phyloP scores from a whole-genome alignment of 441 rosid genomes.

The Adansonia madagascariensis region DNA sequence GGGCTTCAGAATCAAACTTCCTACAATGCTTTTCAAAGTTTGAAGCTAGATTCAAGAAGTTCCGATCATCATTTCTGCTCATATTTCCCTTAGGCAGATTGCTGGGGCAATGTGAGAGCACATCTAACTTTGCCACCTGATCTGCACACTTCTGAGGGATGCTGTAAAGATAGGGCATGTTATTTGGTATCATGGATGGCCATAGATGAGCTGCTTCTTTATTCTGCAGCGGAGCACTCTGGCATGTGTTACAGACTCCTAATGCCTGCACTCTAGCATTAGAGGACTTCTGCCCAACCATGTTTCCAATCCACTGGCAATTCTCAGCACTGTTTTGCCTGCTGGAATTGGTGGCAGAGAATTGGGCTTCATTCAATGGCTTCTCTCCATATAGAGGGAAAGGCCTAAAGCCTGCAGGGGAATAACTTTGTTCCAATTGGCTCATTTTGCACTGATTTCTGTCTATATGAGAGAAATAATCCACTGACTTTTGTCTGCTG shows the following conservation, averaged over 20 bases:
- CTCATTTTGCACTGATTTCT: conserved; percentile 29
- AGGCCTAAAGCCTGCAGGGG: conserved; percentile 41
- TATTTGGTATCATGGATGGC: conserved; percentile 53
- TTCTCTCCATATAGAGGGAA: conserved; percentile 49
- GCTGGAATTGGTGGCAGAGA: conserved; percentile 47
- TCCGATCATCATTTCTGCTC: conserved; percentile 37
- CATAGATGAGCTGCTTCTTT: conserved; percentile 50
- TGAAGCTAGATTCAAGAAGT: conserved; percentile 43
- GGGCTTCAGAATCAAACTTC: conserved; percentile 51
- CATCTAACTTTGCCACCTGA: conserved; percentile 39
- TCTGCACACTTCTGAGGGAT: conserved; percentile 40
- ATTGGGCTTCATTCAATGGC: conserved; percentile 45
- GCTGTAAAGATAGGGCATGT: conserved; percentile 42
- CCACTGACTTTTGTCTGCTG: conserved; percentile 45
- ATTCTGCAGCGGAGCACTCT: conserved; percentile 51
- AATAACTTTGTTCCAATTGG: conserved; percentile 47
- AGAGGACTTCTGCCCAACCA: conserved; percentile 44
- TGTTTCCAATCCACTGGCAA: conserved; percentile 52
- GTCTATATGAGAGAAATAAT: conserved; percentile 47
- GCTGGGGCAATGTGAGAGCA: conserved; percentile 39
- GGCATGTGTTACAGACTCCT: conserved; percentile 52
- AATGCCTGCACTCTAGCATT: conserved; percentile 40
- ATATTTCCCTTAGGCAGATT: conserved; percentile 35
- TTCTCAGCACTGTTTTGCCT: conserved; percentile 41
- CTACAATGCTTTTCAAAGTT: conserved; percentile 48